Percentiles rank a stretch among this genome's conserved stretches.
phyloP scores from a whole-genome alignment of 116 monocot genomes.

The Zostera marina region DNA sequence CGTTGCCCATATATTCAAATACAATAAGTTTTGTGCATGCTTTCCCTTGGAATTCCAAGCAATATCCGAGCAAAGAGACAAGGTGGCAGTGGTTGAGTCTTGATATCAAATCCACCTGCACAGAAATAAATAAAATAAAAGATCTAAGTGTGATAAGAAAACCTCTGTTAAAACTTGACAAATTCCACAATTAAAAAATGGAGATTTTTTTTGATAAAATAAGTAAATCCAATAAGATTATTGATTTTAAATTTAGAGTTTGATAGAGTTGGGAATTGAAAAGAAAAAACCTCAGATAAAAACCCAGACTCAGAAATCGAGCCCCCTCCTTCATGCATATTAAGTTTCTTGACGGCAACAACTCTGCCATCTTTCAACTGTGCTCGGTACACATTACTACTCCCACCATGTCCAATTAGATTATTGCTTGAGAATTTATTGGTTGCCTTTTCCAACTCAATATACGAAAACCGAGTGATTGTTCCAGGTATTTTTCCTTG shows the following conservation, averaged over 20 bases:
- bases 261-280: neutral
- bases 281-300: slow-evolving; percentile 41
- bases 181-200: no score
- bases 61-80: slow-evolving; percentile 82
- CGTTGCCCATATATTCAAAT: slow-evolving; percentile 81
- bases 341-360: slow-evolving; percentile 79
- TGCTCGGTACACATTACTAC: slow-evolving; percentile 78
- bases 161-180: no score
- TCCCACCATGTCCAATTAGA: slow-evolving; percentile 66
- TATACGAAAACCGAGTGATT: slow-evolving; percentile 60
- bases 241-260: neutral
- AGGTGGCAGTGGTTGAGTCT: slow-evolving; percentile 90
- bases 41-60: slow-evolving; percentile 49
- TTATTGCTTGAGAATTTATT: slow-evolving; percentile 57
- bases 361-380: slow-evolving; percentile 44
- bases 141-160: no score
- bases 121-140: neutral
- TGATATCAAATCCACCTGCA: slow-evolving; percentile 78
- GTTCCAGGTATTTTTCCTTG: slow-evolving; percentile 17
- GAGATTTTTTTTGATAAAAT: no score
- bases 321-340: slow-evolving; percentile 8
- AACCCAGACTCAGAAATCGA: slow-evolving; percentile 42
- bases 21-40: slow-evolving; percentile 54
- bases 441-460: slow-evolving; percentile 73
- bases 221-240: neutral